These are phyloP conservation scores for Colletotrichum agaves DNA, from an alignment of 2,329 filamentous ascomycete genomes.

Conservation along the genomic window DNA sequence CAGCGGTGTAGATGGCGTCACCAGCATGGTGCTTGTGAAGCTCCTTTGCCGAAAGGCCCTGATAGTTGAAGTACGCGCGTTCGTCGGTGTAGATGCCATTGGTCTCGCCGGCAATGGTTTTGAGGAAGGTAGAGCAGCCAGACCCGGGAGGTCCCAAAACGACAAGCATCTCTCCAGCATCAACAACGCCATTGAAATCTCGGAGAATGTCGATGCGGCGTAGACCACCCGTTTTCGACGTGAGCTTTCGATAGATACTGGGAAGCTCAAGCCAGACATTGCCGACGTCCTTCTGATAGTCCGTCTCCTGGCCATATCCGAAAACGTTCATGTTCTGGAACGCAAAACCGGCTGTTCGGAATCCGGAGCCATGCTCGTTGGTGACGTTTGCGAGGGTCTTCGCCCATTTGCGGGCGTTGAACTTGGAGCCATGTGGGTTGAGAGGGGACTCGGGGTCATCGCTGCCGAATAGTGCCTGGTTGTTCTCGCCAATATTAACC, in stretches of 20 bases:
- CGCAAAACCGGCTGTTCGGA: conserved; percentile 46
- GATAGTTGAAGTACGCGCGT: conserved; percentile 35
- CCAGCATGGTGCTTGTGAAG: conserved; percentile 52
- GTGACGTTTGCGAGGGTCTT: conserved; percentile 42
- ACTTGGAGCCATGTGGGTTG: conserved; percentile 60
- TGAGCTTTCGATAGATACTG: conserved; percentile 46
- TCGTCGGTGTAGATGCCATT: conserved; percentile 62
- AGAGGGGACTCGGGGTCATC: conserved; percentile 55
- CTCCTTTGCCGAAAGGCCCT: conserved; percentile 31
- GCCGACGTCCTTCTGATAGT: conserved; percentile 56
- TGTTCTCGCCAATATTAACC: conserved; percentile 40
- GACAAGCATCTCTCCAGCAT: conserved; percentile 66
- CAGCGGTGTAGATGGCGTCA: conserved; percentile 74
- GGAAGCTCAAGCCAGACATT: conserved; percentile 47
- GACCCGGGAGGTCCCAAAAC: conserved; percentile 64
- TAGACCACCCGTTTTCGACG: conserved; percentile 42
- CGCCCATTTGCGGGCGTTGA: conserved; percentile 57
- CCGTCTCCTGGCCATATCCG: conserved; percentile 52
- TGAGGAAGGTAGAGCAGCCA: conserved; percentile 75
- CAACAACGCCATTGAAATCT: conserved; percentile 61
- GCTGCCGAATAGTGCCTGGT: conserved; percentile 41
- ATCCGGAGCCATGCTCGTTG: conserved; percentile 42
- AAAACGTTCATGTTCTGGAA: conserved; percentile 57
- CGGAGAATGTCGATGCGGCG: conserved; percentile 59
- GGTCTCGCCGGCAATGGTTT: conserved; percentile 72